phyloP scores from a whole-genome alignment of 306 rosid species.

The Styphnolobium japonicum region DNA sequence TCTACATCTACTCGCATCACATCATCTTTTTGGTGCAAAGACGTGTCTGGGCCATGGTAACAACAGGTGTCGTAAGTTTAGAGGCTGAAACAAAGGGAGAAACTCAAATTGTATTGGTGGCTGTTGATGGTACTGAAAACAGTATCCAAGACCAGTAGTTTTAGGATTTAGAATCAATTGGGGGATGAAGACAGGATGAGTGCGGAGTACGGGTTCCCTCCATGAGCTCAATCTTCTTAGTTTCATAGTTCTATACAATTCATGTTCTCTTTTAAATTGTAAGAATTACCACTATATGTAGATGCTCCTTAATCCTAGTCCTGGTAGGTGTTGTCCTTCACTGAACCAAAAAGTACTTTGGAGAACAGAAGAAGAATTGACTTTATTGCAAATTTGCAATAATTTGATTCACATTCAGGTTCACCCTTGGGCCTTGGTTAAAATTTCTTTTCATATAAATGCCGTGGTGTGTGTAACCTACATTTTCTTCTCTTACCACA shows the following conservation, averaged over 20 bases:
- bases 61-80: background rate
- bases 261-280: background rate
- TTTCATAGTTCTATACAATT: background rate
- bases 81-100: background rate
- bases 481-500: background rate
- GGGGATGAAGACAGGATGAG: background rate
- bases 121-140: background rate
- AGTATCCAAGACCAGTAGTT: background rate
- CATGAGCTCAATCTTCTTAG: background rate
- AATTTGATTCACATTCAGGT: conserved; percentile 1
- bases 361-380: background rate
- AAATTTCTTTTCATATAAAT: background rate
- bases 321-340: background rate
- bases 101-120: background rate
- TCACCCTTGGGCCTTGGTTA: background rate
- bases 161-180: background rate
- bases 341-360: background rate
- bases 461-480: background rate
- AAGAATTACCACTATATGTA: background rate
- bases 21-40: background rate
- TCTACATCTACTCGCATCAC: background rate
- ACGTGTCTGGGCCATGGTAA: background rate
- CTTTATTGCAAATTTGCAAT: background rate
- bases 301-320: background rate
- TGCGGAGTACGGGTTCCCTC: background rate